Base-by-base conservation (phyloP, 768 basidiomycete genomes). In the Amanita pseudoporphyria region DNA sequence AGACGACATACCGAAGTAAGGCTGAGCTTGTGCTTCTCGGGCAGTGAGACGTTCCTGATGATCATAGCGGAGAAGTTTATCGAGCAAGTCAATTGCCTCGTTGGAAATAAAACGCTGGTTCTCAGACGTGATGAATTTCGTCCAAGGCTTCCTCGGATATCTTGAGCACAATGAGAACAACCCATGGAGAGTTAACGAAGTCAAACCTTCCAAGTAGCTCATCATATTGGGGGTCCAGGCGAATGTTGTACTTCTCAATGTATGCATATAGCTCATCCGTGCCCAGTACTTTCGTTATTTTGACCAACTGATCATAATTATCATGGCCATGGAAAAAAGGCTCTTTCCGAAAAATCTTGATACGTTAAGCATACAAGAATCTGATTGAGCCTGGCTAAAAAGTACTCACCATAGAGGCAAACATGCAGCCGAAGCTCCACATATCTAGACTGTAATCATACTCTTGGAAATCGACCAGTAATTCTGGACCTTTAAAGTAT, bases 401-500 rank as follows among this genome's bases (percentile, higher is more conserved):
- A 16, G 26, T 46, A 48, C 76, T 57, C 62, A 95, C 94, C 95
- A 98, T 97, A 14, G 89, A 92, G 7, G 95, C 95, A 66, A 95
- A 96, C 92, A 95, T 98, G 64, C 95, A 97, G 14, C 95, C 95
- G 61, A 88, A 84, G 69, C 90, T 93, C 95, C 95, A 98, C 90
- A 98, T 91, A 65, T 98, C 94, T 58, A 97, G 69, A 66, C 87
- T 90, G 64, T 96, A 96, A 65, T 98, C 95, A 57, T 98, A 98
- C 64, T 96, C 92, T 65, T 96, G 95, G 72, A 96, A 97, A 66
- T 97, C 94, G 52, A 97, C 93, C 51, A 97, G 72, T 51, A 97
- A 72, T 67, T 98, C 95, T 5, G 94, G 95, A 1, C 94, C 95
- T 64, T 98, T 98, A 76, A 96, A 98, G 72, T 97, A 97, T 58